Conservation (phyloP, 2,329 filamentous ascomycete genomes). For the Clarireedia homoeocarpa region DNA sequence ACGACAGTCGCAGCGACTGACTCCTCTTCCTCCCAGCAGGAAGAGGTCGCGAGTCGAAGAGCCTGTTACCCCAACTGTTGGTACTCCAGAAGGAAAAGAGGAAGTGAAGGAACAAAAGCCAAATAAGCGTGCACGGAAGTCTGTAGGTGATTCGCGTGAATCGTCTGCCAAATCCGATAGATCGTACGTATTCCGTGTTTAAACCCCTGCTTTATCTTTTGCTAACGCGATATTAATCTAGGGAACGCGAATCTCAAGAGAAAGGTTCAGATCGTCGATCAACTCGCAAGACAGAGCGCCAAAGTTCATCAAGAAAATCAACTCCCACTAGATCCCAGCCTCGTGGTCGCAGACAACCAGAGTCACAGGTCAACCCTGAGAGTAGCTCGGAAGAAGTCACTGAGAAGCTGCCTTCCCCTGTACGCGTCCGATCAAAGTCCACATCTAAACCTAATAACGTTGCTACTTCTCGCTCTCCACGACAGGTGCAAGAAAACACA, state of each 20-base stretch:
- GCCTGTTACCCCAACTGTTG: not conserved
- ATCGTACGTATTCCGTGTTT: not conserved
- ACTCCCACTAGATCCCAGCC: not conserved
- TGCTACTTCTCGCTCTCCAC: not conserved
- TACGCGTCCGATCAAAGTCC: not conserved
- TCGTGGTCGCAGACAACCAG: conserved; percentile 1
- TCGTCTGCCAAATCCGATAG: not conserved
- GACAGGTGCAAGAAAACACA: not conserved
- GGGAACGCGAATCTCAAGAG: not conserved
- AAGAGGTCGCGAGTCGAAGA: conserved; percentile 7
- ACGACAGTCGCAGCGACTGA: not conserved
- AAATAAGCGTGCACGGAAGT: conserved; percentile 4
- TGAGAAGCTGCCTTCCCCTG: not conserved
- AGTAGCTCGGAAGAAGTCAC: conserved; percentile 1
- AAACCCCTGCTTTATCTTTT: not conserved
- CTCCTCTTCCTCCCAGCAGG: not conserved
- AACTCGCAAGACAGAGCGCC: not conserved
- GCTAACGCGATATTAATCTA: not conserved
- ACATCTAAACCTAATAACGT: not conserved
- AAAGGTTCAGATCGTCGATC: not conserved
- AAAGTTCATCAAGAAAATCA: not conserved
- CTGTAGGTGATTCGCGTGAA: not conserved
- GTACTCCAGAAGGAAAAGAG: not conserved
- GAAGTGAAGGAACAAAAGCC: not conserved
- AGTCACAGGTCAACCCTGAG: not conserved